A percentile compares a stretch with the other conserved stretches of the same genome.
These are phyloP conservation scores for Dendrobium catenatum DNA, from an alignment of 106 monocot genomes.

Conservation along the genomic window DNA sequence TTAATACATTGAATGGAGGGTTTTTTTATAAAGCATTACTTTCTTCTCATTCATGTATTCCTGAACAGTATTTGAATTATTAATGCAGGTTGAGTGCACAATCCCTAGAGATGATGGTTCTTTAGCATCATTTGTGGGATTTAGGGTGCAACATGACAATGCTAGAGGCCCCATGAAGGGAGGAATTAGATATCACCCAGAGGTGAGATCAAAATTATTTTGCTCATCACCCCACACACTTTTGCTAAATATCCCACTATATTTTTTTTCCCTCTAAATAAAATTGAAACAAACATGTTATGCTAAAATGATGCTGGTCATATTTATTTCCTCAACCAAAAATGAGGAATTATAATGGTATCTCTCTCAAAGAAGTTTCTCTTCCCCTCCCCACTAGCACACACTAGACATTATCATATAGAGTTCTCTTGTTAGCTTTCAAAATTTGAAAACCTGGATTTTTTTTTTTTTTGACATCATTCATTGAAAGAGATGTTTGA, in stretches of 20 bases:
- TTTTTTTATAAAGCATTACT: neutral
- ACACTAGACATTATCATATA: neutral
- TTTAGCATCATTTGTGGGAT: constrained; percentile 78
- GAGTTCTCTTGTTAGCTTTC: neutral
- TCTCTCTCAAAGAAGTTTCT: neutral
- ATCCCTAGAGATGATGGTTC: constrained; percentile 85
- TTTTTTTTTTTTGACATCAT: neutral
- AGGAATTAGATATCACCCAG: constrained; percentile 82
- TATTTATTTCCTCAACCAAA: neutral
- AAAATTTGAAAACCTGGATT: neutral
- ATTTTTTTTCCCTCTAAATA: neutral
- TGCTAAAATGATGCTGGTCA: neutral
- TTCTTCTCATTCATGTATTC: neutral
- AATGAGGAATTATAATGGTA: neutral
- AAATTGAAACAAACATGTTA: neutral
- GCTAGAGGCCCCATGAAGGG: constrained; percentile 90
- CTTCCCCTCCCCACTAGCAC: too few relatives aligned
- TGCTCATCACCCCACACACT: neutral
- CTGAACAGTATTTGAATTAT: neutral
- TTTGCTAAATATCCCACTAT: neutral
- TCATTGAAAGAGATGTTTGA: neutral
- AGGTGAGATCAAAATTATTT: constrained; percentile 36
- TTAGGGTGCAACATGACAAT: constrained; percentile 89
- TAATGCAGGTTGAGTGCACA: constrained; percentile 73
- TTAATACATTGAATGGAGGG: neutral